Evolutionary conservation across 2,329 filamentous ascomycete genomes (phyloP).

Genomic region (Trichophyton benhamiae): DNA sequence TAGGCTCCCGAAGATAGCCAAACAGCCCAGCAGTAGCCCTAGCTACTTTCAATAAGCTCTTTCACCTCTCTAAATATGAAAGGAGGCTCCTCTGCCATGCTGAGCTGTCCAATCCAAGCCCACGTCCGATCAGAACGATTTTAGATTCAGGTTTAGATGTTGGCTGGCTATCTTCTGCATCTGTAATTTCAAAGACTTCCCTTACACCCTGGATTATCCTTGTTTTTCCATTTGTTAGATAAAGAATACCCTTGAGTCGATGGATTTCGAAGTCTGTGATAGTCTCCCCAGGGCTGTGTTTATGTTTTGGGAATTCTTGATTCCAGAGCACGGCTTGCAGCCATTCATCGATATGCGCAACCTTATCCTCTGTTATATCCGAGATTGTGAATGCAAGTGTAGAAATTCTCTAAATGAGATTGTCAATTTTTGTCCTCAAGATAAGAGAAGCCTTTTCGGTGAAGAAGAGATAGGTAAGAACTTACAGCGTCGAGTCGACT

Average conservation of each 20-base stretch:
- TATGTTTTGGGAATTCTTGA: constrained; percentile 19
- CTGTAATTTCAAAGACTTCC: constrained; percentile 85
- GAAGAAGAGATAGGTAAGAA: constrained; percentile 6
- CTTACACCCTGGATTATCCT: constrained; percentile 81
- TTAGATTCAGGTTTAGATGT: constrained; percentile 25
- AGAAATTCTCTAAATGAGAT: constrained; percentile 55
- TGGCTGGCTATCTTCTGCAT: constrained; percentile 31
- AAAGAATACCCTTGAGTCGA: constrained; percentile 68
- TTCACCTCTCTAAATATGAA: background rate
- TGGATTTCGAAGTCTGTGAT: constrained; percentile 61
- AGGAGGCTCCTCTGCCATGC: constrained; percentile 27
- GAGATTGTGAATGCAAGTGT: constrained; percentile 64
- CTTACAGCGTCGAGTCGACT: constrained; percentile 79
- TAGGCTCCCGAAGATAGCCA: no score
- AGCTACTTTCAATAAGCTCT: background rate
- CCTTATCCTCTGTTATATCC: constrained; percentile 43
- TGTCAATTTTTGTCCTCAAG: background rate
- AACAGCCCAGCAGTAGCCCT: no score
- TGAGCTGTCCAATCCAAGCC: constrained; percentile 24
- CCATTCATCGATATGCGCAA: constrained; percentile 64
- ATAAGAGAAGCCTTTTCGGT: background rate
- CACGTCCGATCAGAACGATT: constrained; percentile 37
- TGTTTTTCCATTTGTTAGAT: constrained; percentile 47
- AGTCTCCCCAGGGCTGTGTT: background rate
- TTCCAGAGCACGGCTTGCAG: constrained; percentile 79